These are phyloP conservation scores for Lactarius quietus DNA, from an alignment of 768 basidiomycete genomes.

Conservation along the genomic window DNA sequence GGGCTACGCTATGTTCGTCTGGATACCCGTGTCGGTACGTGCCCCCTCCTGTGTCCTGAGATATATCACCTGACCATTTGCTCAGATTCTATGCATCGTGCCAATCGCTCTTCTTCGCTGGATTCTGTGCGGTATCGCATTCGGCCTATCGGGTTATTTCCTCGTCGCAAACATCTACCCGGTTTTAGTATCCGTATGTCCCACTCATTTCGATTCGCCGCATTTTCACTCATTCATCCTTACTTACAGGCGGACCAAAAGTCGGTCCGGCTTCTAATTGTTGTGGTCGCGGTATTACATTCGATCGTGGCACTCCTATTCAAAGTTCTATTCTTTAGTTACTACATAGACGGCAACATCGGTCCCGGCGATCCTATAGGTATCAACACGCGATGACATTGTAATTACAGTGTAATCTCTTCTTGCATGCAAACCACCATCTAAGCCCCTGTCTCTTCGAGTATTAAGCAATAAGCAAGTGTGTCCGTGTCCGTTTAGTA, in stretches of 20 bases:
- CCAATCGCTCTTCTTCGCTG: slow-evolving; percentile 81
- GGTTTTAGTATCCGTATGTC: slow-evolving; percentile 73
- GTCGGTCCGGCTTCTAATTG: slow-evolving; percentile 76
- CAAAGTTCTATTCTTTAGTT: slow-evolving; percentile 73
- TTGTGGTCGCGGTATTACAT: slow-evolving; percentile 72
- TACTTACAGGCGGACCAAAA: slow-evolving; percentile 76
- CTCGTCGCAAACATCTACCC: slow-evolving; percentile 84
- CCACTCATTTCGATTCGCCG: not conserved
- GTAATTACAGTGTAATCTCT: not conserved
- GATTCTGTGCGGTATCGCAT: slow-evolving; percentile 69
- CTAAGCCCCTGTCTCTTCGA: not conserved
- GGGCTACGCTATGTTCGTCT: slow-evolving; percentile 80
- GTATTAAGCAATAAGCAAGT: slow-evolving; percentile 5
- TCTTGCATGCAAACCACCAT: not conserved
- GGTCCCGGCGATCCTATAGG: slow-evolving; percentile 35
- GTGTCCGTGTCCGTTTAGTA: not conserved
- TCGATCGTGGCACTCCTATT: slow-evolving; percentile 78
- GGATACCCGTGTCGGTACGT: slow-evolving; percentile 84
- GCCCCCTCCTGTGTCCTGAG: not conserved
- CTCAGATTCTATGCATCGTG: slow-evolving; percentile 78
- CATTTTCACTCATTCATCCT: not conserved
- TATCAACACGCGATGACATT: slow-evolving; percentile 1
- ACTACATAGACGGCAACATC: slow-evolving; percentile 45
- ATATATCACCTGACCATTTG: not conserved
- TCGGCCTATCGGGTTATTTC: slow-evolving; percentile 83